Conservation (phyloP, 441 rosid genomes). For the Corymbia citriodora region DNA sequence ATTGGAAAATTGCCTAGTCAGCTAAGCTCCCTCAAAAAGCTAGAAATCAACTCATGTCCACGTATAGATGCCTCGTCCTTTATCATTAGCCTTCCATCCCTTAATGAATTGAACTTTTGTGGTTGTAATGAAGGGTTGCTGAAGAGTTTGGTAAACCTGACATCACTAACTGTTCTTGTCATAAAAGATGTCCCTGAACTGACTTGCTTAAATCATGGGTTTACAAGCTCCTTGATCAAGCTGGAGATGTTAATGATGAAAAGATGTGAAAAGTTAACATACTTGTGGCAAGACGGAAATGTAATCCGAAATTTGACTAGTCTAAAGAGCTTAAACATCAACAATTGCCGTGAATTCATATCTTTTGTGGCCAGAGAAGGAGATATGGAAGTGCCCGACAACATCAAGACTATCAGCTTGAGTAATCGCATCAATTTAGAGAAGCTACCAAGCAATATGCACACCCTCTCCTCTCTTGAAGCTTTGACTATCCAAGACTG, state of each 20-base stretch:
- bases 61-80: not conserved
- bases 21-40: not conserved
- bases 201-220: not conserved
- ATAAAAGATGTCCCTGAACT: not conserved
- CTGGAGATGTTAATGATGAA: not conserved
- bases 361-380: not conserved
- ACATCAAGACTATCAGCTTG: accelerated
- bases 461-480: not conserved
- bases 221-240: not conserved
- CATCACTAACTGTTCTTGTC: not conserved
- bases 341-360: accelerated
- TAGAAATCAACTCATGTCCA: accelerated
- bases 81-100: not conserved
- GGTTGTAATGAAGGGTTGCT: not conserved
- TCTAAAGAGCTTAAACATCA: accelerated
- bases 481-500: accelerated
- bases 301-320: accelerated
- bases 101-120: not conserved
- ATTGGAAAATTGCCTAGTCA: not conserved
- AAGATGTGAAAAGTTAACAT: accelerated
- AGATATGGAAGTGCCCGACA: not conserved
- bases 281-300: not conserved
- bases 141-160: not conserved
- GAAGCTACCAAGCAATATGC: not conserved
- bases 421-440: not conserved